Evolutionary conservation across 73 alveolate species (phyloP).

Genomic region (Blepharisma stoltei): DNA sequence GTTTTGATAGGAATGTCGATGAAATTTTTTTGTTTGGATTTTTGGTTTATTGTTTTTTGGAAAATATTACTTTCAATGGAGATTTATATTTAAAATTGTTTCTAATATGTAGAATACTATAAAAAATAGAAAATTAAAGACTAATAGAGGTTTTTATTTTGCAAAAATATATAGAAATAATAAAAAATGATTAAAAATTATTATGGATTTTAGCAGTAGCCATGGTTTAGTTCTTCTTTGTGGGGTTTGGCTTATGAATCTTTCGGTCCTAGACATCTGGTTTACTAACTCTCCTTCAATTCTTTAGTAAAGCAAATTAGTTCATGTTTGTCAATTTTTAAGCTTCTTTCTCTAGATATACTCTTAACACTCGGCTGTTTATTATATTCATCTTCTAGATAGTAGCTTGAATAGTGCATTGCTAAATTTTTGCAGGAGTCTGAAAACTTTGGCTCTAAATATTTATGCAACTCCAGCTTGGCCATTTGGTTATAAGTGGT

Average conservation of each 20-base stretch:
- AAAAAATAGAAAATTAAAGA: neutral
- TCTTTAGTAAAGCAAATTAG: too few species aligned
- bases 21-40: neutral
- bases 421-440: neutral
- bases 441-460: constrained; percentile 5
- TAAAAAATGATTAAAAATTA: too few species aligned
- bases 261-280: neutral
- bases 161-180: too few species aligned
- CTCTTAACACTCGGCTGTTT: neutral
- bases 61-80: neutral
- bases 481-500: neutral
- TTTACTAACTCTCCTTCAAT: too few species aligned
- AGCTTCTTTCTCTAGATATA: neutral
- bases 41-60: neutral
- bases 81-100: neutral
- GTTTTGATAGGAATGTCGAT: too few species aligned
- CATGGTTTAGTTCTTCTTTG: neutral
- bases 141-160: neutral
- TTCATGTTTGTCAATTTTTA: too few species aligned
- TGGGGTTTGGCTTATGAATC: neutral
- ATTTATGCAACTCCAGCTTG: neutral
- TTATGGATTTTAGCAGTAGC: too few species aligned
- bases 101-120: neutral
- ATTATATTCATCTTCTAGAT: neutral
- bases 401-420: neutral